Evolutionary conservation across 2,329 filamentous ascomycete genomes (phyloP), one percentile per base, ranked within the genome.

Genomic region (Phaeosphaeria sp.): DNA sequence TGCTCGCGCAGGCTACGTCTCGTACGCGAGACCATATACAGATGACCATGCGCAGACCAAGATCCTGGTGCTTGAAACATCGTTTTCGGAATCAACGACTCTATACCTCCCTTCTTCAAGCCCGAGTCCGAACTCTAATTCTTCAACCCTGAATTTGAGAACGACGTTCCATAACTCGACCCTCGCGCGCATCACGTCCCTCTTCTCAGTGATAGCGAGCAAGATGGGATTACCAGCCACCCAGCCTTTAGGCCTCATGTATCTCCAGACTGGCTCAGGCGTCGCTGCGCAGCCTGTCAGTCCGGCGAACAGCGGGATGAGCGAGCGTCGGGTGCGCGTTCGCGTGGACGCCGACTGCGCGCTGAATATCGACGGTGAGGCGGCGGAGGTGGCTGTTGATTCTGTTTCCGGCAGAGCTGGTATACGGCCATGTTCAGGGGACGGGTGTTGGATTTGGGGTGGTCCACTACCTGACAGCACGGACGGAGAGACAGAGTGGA

Each of bases 1-100:
- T 13, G 48, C 52, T 2, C 60, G 56, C 45, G 51, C 75, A 9
- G 84, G 85, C 4, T 91, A 86, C 82, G 87, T 96, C 25, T 87
- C 87, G 62, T 98, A 98, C 69, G 87, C 91, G 15, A 87, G 94
- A 6, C 94, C 94, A 0, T 96, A 89, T 69, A 88, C 92, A n/a
- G 93, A 97, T 74, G 87, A 91, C 52, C 83, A 82, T 21, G 79
- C 89, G 0, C 83, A 87, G 57, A 91, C 93, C 73, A 67, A 71
- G 47, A 63, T 67, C 13, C 83, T 97, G 21, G 83, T 98, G 24
- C 79, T 97, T 2, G 92, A 98, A 74, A 90, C 96, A 49, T 71
- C 70, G 1, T 44, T 58, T 21, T 18, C 52, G 0, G 76, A 78
- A 57, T 87, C 89, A 18, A 73, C 74, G 0, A 72, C 64, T 1